Base-by-base conservation (phyloP, 2,329 filamentous ascomycete species). In the Dactylellina parvicollis region DNA sequence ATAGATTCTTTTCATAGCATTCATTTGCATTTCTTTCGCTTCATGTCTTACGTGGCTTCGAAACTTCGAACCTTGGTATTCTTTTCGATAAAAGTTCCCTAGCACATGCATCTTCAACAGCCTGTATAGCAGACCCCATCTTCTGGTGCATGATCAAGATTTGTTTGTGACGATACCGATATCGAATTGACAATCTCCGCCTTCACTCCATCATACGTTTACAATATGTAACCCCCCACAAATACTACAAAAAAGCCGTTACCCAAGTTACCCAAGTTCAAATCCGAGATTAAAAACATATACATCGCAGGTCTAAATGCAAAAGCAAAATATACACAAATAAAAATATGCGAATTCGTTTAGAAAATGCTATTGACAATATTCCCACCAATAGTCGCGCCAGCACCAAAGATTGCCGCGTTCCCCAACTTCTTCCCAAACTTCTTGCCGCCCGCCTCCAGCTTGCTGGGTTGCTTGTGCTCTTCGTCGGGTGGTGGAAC, bases 361-460 rank as follows among this genome's bases (percentile, higher is more conserved):
- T 88, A 96, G 81, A 96, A 95, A 77, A 96, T 96, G 75, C 89
- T 88, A 82, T 96, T 95, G 77, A 96, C 92, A 79, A 96, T 88
- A 79, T 96, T 95, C 77, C 90, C 87, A 79, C 93, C 93, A 75
- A 96, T 90, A 1, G 92, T 95, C 52, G 94, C 93, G 81, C 94
- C 93, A 50, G 94, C 94, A 80, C 94, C 94, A 78, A 96, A 96
- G 77, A 97, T 92, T 26, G 92, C 92, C 46, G 86, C 85, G 77
- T 89, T 88, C 4, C 94, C 94, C 79, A 94, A 81, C 85, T 97
- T 98, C 87, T 96, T 96, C 76, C 94, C 93, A 81, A 97, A 91
- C 83, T 97, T 97, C 88, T 96, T 96, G 64, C 92, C 92, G 64
- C 88, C 86, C 81, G 92, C 85, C 75, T 88, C 85, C 14, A 88